Conservation (phyloP, 805 yeast genomes). For the Candida mattraensis region DNA sequence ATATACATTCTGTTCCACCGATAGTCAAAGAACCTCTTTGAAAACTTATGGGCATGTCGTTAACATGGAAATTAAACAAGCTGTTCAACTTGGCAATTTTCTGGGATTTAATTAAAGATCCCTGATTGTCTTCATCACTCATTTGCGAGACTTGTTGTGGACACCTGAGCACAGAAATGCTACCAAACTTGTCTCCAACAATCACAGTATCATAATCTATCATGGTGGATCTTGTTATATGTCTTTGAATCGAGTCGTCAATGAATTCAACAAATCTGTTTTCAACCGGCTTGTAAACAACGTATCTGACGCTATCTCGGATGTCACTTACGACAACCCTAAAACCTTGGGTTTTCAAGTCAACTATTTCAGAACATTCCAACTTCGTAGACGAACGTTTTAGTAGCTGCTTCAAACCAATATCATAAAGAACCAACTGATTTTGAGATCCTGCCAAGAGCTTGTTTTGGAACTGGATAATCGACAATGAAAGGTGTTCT, state of each 20-base stretch:
- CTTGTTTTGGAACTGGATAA: constrained; percentile 57
- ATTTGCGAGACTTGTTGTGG: constrained; percentile 48
- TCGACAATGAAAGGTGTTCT: constrained; percentile 45
- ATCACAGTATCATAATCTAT: constrained; percentile 76
- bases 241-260: constrained; percentile 69
- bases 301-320: constrained; percentile 59
- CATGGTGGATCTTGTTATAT: constrained; percentile 56
- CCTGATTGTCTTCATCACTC: constrained; percentile 51
- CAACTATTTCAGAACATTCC: constrained; percentile 48
- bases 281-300: constrained; percentile 47
- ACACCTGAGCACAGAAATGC: constrained; percentile 64
- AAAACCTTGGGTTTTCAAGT: constrained; percentile 53
- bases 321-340: constrained; percentile 74
- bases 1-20: constrained; percentile 65
- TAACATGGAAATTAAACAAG: constrained; percentile 59
- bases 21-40: constrained; percentile 50
- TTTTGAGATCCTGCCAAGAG: constrained; percentile 59
- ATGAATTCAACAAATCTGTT: constrained; percentile 61
- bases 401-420: constrained; percentile 79
- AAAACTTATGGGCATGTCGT: constrained; percentile 70
- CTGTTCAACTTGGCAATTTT: constrained; percentile 50
- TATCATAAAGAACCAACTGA: constrained; percentile 57
- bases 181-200: constrained; percentile 89
- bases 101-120: constrained; percentile 37
- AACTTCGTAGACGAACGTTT: constrained; percentile 57